These are phyloP conservation scores for Acanthamoeba divionensis DNA, from an alignment of 208 protist species.

Conservation along the genomic window DNA sequence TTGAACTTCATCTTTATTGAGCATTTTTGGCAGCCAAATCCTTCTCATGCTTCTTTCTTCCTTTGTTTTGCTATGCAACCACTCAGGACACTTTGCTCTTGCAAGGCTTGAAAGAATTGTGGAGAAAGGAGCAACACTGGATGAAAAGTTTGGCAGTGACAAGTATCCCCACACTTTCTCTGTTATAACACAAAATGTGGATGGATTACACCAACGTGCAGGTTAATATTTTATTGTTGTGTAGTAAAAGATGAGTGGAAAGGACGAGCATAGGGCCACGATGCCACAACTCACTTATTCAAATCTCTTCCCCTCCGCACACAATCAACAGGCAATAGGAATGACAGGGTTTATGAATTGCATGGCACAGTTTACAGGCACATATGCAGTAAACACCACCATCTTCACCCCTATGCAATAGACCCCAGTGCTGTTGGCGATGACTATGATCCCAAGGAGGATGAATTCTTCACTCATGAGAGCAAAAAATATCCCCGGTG, in stretches of 20 bases:
- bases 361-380: constrained; percentile 38
- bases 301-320: background rate
- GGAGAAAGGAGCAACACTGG: background rate
- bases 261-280: background rate
- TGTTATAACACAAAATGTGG: constrained; percentile 45
- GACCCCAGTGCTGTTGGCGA: background rate
- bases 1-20: background rate
- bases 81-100: background rate
- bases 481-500: constrained; percentile 18
- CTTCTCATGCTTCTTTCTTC: background rate
- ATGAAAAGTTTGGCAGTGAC: background rate
- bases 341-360: background rate
- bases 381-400: constrained; percentile 46
- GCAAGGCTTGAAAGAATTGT: background rate
- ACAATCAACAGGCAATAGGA: background rate
- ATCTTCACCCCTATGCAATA: constrained; percentile 22
- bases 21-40: background rate
- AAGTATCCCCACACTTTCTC: background rate
- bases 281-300: background rate
- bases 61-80: background rate
- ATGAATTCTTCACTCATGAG: constrained; percentile 53
- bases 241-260: too few species aligned
- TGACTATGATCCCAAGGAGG: background rate
- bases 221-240: background rate
- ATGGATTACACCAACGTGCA: constrained; percentile 33